Evolutionary conservation across 78 protist genomes (phyloP), one percentile per base, ranked within the genome.

Genomic region (Bigelowiella natans): DNA sequence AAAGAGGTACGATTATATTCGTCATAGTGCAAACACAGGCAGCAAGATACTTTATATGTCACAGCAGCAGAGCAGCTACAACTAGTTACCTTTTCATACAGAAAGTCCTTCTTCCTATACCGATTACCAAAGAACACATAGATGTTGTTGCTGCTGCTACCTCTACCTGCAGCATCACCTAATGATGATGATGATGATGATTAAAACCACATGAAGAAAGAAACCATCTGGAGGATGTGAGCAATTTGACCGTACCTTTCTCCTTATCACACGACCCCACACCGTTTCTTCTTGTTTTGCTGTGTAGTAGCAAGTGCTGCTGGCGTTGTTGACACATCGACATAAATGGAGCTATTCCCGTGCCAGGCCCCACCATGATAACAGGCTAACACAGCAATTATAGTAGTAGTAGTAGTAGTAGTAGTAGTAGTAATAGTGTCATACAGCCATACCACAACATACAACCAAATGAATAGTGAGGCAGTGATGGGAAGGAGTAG

Each of bases 281-380:
- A 28, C 11, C 18, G 34, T 51, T 28, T 51, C 82, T 51, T 28
- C 18, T 18, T 51, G 18, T 51, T 18, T 51, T 28, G 11, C 82
- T 51, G 18, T 51, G 34, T 51, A 51, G 11, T 18, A 28, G 18
- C 18, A 11, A 28, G 18, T 51, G 82, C 82, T 51, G 34, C 82
- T 11, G 11, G 82, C 18, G 11, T 85, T 85, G 87, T 18, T 85
- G 87, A 85, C 87, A 85, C 87, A 85, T 85, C 7, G 51, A 37
- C 87, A 34, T 34, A 85, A 97, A 94, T 3, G 98, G 98, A 0
- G 99, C 99, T 0, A 97, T 85, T 37, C 99, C 99, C 1, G 99
- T 96, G 73, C 99, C 99, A 0, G 98, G 98, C 11, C 98, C 98
- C 36, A 96, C 92, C 95, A 95, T 92, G 87, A 97, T 90, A 31